Conservation (phyloP, 2,329 filamentous ascomycete genomes). For the Stachybotrys elegans region DNA sequence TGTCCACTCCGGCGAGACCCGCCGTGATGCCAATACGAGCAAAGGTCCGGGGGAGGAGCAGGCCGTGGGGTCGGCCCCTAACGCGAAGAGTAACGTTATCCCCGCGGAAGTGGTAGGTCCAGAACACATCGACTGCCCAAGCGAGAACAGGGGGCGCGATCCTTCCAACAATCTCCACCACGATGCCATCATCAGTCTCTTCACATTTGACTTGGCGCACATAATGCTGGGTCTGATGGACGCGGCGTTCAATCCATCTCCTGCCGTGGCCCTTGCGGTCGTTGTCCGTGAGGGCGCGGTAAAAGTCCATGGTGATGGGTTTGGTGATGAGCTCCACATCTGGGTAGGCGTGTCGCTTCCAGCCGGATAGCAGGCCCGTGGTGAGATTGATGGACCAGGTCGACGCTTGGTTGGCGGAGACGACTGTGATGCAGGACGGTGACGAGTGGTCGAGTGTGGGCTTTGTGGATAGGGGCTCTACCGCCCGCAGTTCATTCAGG, state of each 20-base stretch:
- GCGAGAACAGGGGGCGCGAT: constrained; percentile 60
- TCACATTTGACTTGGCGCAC: constrained; percentile 29
- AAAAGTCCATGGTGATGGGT: constrained; percentile 48
- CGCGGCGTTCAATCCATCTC: constrained; percentile 47
- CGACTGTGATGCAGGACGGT: constrained; percentile 23
- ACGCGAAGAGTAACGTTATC: constrained; percentile 45
- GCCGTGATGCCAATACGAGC: constrained; percentile 59
- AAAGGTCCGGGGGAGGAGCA: constrained; percentile 49
- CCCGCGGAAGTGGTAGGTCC: constrained; percentile 50
- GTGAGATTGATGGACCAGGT: constrained; percentile 40
- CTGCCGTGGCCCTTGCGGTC: constrained; percentile 52
- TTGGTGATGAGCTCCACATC: constrained; percentile 36
- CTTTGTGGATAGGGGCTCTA: constrained; percentile 13
- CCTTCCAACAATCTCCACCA: constrained; percentile 43
- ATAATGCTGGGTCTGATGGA: constrained; percentile 42
- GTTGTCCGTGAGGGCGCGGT: constrained; percentile 63
- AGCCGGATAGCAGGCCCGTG: constrained; percentile 35
- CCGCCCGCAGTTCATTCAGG: constrained; percentile 15
- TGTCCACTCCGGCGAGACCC: constrained; percentile 31
- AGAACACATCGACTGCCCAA: constrained; percentile 49
- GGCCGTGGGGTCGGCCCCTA: constrained; percentile 40
- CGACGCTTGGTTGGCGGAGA: constrained; percentile 25
- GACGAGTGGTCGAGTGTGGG: constrained; percentile 15
- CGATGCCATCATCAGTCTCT: constrained; percentile 21
- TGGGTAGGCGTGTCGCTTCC: constrained; percentile 26